Base-by-base conservation (phyloP, 441 rosid genomes). In the Erodium moschatum region DNA sequence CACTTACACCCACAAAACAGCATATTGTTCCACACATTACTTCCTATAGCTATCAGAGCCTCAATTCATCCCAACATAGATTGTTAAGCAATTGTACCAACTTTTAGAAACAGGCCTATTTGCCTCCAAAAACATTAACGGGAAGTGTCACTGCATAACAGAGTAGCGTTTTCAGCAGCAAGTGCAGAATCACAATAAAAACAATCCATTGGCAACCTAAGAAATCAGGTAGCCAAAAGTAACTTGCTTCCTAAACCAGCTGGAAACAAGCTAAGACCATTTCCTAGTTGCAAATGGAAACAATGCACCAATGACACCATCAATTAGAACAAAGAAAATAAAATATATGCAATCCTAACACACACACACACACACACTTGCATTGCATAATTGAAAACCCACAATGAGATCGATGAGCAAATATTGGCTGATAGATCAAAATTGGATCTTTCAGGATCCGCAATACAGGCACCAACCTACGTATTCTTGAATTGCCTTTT, bases 401-500 rank as follows among this genome's bases (percentile, higher is more conserved):
- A 35, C 29, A 40, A 42, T 2, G 11, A 62, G 54, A 7, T 18
- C 4, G 10, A 20, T 3, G 12, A 10, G 5, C 24, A 16, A 1
- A 1, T 63, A 15, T 27, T 16, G 50, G 29, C 0, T 6, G 20
- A 20, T 6, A 19, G 61, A 46, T 29, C 18, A 16, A 12, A 48
- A 13, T 16, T 5, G 64, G 60, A 74, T 61, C 65, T 62, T 20
- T 12, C 54, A 7, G 50, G 50, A 11, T 44, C 50, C 9, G n/a
- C 6, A 18, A 70, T 19, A 9, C 38, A 62, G 42, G 70, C 80
- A 82, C 85, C 73, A 48, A 87, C 98, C 98, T 76, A 83, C 73
- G 74, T 84, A 94, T 50, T 90, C 69, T 67, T 86, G 91, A 77
- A 94, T 82, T 67, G 98, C 87, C 75, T 84, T 87, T 70, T 86